phyloP scores from a whole-genome alignment of 2,329 filamentous ascomycete species.

The Colletotrichum tamarilloi region DNA sequence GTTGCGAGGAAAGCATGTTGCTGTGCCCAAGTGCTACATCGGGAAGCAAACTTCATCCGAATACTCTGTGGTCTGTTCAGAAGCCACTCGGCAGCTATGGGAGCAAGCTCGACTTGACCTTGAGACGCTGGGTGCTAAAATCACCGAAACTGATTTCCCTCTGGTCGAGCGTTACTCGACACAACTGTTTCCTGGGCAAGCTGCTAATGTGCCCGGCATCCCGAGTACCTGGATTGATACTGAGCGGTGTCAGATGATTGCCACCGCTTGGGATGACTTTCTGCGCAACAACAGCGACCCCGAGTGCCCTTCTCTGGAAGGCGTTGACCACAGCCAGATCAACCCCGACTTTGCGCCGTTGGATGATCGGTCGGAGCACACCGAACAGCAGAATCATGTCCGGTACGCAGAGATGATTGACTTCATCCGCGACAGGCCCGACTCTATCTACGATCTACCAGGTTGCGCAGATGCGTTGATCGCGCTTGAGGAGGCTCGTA shows the following conservation, averaged over 20 bases:
- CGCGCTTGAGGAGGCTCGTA: slow-evolving; percentile 23
- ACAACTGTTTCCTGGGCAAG: slow-evolving; percentile 7
- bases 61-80: background rate
- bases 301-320: slow-evolving; percentile 41
- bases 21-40: slow-evolving; percentile 62
- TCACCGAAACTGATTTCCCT: slow-evolving; percentile 45
- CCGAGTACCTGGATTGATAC: slow-evolving; percentile 52
- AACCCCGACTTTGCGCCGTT: slow-evolving; percentile 25
- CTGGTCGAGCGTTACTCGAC: slow-evolving; percentile 24
- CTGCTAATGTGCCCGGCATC: slow-evolving; percentile 21
- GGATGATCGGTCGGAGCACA: slow-evolving; percentile 18
- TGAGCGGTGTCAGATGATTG: slow-evolving; percentile 53
- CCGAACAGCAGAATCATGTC: slow-evolving; percentile 30
- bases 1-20: slow-evolving; percentile 57
- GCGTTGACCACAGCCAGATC: slow-evolving; percentile 52
- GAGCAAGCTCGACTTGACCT: slow-evolving; percentile 47
- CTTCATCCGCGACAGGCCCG: slow-evolving; percentile 3
- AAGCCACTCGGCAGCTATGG: slow-evolving; percentile 42
- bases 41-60: slow-evolving; percentile 44
- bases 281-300: slow-evolving; percentile 53
- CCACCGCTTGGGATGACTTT: slow-evolving; percentile 62
- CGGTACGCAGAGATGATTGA: slow-evolving; percentile 29
- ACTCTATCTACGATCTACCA: slow-evolving; percentile 1
- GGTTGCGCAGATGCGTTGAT: slow-evolving; percentile 11
- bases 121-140: slow-evolving; percentile 52